Conservation (phyloP, 2,329 filamentous ascomycete species). For the Ophiosphaerella narmari region DNA sequence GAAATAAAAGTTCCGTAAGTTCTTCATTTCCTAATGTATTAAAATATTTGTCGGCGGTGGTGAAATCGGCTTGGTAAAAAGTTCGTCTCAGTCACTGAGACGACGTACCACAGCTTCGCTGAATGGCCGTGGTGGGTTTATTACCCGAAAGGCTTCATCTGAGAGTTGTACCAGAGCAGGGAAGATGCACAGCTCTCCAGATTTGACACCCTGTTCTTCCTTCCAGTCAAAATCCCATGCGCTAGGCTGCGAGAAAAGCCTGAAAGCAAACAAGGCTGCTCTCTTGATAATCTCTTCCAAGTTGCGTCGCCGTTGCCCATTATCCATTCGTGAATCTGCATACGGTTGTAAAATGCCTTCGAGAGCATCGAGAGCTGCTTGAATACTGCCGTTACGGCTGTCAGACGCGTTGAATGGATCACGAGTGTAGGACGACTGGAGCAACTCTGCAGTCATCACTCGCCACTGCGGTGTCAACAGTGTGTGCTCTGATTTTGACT, state of each 20-base stretch:
- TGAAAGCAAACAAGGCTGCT: constrained; percentile 40
- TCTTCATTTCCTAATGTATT: too few species aligned
- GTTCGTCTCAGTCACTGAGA: constrained; percentile 23
- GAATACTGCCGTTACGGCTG: constrained; percentile 29
- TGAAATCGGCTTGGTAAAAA: not conserved
- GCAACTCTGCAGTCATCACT: constrained; percentile 34
- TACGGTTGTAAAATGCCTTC: constrained; percentile 37
- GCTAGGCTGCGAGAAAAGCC: constrained; percentile 43
- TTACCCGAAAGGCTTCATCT: constrained; percentile 33
- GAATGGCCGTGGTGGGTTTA: constrained; percentile 35
- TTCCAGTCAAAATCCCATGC: constrained; percentile 43
- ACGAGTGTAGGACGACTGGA: constrained; percentile 30
- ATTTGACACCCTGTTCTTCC: constrained; percentile 21
- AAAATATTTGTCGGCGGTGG: too few species aligned
- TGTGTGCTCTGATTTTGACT: constrained; percentile 15
- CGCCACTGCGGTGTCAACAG: constrained; percentile 37
- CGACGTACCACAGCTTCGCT: constrained; percentile 34
- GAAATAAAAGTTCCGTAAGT: too few species aligned
- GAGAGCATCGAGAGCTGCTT: constrained; percentile 19
- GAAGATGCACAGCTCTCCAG: constrained; percentile 40
- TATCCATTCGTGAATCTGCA: constrained; percentile 31
- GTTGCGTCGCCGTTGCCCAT: constrained; percentile 34
- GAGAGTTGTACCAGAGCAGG: constrained; percentile 41
- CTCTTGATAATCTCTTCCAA: constrained; percentile 44
- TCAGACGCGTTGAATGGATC: constrained; percentile 32